phyloP scores from a whole-genome alignment of 1,139 yeast genomes.

The Geotrichum restrictum region DNA sequence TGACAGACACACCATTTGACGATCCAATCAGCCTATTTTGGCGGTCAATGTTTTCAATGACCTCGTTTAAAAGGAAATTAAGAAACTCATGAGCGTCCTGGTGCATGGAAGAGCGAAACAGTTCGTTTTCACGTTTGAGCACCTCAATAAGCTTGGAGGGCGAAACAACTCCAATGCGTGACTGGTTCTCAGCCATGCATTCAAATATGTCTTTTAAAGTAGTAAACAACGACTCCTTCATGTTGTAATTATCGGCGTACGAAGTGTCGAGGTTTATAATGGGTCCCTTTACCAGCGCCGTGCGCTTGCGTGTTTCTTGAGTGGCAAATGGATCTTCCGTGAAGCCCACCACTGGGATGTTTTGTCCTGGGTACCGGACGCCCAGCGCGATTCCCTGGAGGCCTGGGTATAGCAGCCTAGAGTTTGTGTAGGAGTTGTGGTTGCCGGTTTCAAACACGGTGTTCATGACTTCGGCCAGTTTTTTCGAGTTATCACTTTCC shows the following conservation, averaged over 20 bases:
- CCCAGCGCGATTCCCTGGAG: slow-evolving; percentile 36
- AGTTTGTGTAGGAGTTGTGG: slow-evolving; percentile 6
- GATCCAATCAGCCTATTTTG: slow-evolving; percentile 22
- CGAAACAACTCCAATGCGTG: slow-evolving; percentile 77
- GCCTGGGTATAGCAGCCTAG: slow-evolving; percentile 28
- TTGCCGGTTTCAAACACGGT: slow-evolving; percentile 11
- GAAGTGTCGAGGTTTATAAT: slow-evolving; percentile 74
- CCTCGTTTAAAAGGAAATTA: slow-evolving; percentile 76
- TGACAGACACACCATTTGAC: slow-evolving; percentile 15
- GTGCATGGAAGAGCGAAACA: slow-evolving; percentile 89
- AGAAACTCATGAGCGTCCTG: slow-evolving; percentile 98
- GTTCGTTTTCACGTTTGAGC: slow-evolving; percentile 72
- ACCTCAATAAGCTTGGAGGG: slow-evolving; percentile 71
- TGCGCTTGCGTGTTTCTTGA: slow-evolving; percentile 72
- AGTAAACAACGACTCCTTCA: slow-evolving; percentile 58
- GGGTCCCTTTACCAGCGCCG: slow-evolving; percentile 80
- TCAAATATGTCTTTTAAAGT: slow-evolving; percentile 84
- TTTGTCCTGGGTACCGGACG: slow-evolving; percentile 37
- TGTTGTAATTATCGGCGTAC: slow-evolving; percentile 45
- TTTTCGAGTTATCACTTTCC: background rate
- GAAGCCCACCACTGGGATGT: slow-evolving; percentile 48
- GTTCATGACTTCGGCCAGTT: slow-evolving; percentile 11
- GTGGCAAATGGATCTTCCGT: slow-evolving; percentile 53
- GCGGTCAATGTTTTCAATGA: slow-evolving; percentile 62
- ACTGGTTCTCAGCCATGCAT: slow-evolving; percentile 66